Evolutionary conservation across 2,329 filamentous ascomycete species (phyloP).

Genomic region (Aspergillus jensenii): DNA sequence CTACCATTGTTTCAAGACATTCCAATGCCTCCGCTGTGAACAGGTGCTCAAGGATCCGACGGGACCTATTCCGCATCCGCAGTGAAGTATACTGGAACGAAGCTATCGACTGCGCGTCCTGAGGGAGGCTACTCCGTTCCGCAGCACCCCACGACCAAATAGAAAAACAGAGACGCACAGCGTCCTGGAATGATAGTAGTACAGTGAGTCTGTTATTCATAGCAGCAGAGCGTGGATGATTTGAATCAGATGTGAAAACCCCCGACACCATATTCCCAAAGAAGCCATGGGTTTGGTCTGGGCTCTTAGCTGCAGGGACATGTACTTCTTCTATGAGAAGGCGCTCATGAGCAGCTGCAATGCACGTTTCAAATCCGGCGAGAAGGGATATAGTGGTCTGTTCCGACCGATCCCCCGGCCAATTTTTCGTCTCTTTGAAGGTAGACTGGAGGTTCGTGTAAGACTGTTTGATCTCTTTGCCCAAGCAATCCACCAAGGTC

Average conservation of each 20-base stretch:
- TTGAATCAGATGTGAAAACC: slow-evolving; percentile 77
- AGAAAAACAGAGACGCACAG: slow-evolving; percentile 83
- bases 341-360: slow-evolving; percentile 83
- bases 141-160: slow-evolving; percentile 92
- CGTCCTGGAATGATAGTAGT: slow-evolving; percentile 93
- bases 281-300: slow-evolving; percentile 81
- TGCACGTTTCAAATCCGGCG: slow-evolving; percentile 87
- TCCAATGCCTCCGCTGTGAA: slow-evolving; percentile 91
- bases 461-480: slow-evolving; percentile 69
- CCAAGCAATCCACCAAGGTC: slow-evolving; percentile 86
- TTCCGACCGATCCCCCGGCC: slow-evolving; percentile 57
- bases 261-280: slow-evolving; percentile 94
- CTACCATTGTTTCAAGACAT: slow-evolving; percentile 86
- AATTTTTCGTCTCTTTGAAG: slow-evolving; percentile 43
- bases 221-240: slow-evolving; percentile 75
- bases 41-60: slow-evolving; percentile 85
- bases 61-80: slow-evolving; percentile 83
- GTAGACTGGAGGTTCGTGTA: slow-evolving; percentile 67
- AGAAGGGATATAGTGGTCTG: slow-evolving; percentile 68
- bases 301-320: slow-evolving; percentile 68
- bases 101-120: slow-evolving; percentile 68
- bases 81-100: slow-evolving; percentile 90
- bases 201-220: slow-evolving; percentile 93
- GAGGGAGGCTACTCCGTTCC: slow-evolving; percentile 41
- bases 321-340: slow-evolving; percentile 74